Evolutionary conservation across 345 rosid species (phyloP).

Genomic region (Syzygium aromaticum): DNA sequence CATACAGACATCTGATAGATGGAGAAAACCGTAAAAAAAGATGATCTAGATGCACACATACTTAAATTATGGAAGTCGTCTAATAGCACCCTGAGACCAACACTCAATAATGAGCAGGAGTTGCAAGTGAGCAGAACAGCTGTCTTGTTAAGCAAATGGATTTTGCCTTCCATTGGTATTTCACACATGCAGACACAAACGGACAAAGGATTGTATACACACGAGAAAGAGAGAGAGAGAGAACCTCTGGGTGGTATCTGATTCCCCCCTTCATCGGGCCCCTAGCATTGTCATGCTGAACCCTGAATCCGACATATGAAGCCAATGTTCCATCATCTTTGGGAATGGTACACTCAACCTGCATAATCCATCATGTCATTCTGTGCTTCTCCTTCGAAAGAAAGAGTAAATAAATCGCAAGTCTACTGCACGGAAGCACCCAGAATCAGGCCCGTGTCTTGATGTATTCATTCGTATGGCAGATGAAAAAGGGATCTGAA

Average conservation of each 20-base stretch:
- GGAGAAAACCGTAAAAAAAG: background rate
- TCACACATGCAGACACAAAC: background rate
- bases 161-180: background rate
- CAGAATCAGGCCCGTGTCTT: background rate
- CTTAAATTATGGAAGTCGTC: background rate
- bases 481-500: background rate
- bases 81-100: background rate
- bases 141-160: background rate
- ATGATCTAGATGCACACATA: background rate
- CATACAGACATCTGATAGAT: background rate
- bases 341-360: slow-evolving; percentile 96
- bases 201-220: background rate
- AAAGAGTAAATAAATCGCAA: background rate
- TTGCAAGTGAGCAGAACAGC: background rate
- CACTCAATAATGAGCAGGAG: background rate
- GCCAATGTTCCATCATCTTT: slow-evolving; percentile 88
- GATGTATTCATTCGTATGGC: background rate
- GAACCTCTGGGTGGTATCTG: slow-evolving; percentile 95
- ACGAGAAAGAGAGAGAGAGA: background rate
- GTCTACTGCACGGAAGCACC: background rate
- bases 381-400: background rate
- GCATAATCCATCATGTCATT: slow-evolving; percentile 4
- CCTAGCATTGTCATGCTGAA: slow-evolving; percentile 97
- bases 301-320: slow-evolving; percentile 84
- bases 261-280: slow-evolving; percentile 99